Conservation (phyloP, 2,329 filamentous ascomycete species). For the Aspergillus niger region DNA sequence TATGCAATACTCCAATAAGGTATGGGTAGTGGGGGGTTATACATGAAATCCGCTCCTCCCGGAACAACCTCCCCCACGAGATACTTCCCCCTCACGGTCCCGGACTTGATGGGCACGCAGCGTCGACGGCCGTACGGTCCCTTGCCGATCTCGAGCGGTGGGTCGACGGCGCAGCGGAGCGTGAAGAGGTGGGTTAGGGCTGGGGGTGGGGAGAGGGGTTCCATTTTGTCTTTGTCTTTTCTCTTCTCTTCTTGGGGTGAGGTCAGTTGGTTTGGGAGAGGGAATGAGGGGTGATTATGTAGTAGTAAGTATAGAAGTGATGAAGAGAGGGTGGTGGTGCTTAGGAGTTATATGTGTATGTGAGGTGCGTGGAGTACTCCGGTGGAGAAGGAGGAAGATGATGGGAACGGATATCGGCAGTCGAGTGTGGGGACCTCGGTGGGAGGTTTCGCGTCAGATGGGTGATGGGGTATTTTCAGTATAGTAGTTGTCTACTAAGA, state of each 20-base stretch:
- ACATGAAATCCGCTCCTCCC: conserved; percentile 33
- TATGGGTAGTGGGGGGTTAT: background rate
- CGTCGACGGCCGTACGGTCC: conserved; percentile 29
- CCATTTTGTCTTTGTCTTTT: conserved; percentile 24
- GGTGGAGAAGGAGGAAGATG: background rate
- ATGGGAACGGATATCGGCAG: conserved; percentile 6
- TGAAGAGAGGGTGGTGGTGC: too few species aligned
- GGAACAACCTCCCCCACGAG: conserved; percentile 29
- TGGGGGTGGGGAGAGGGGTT: conserved; percentile 24
- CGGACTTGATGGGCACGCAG: conserved; percentile 27
- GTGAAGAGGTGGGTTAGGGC: conserved; percentile 27
- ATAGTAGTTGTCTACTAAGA: background rate
- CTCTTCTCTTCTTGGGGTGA: too few species aligned
- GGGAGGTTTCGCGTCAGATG: too few species aligned
- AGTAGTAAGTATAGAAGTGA: background rate
- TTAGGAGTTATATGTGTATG: background rate
- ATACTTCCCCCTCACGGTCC: conserved; percentile 24
- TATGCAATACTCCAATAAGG: background rate
- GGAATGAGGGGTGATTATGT: too few species aligned
- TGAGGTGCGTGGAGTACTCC: background rate
- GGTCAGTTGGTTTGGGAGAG: background rate
- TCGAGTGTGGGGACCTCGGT: background rate
- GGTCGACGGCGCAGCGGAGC: conserved; percentile 26
- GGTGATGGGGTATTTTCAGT: background rate
- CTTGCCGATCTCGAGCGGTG: conserved; percentile 29